Evolutionary conservation across 2,329 filamentous ascomycete genomes (phyloP), one percentile per base, ranked within the genome.

Genomic region (Phoma sp.): DNA sequence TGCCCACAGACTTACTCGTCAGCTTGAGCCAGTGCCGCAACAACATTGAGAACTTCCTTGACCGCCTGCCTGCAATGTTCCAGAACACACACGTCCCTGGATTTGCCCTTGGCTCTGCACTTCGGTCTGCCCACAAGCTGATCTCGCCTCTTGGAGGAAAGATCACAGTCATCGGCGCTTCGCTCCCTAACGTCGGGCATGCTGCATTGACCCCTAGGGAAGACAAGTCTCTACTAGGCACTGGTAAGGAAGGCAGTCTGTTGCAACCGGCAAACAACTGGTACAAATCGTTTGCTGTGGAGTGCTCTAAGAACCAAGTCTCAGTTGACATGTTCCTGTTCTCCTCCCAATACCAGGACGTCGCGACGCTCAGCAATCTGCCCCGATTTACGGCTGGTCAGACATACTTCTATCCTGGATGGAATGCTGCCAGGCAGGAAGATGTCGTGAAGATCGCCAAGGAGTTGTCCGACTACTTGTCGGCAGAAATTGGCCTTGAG

Each of bases 281-380:
- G 78, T 99, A 98, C 84, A 99, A 99, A 83, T 96, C 91, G 69
- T 99, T 99, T 70, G 95, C 95, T 0, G 95, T 99, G 3, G 95
- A 99, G 74, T 99, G 95, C 77, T 97, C 93, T 33, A 99, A 99
- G 81, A 96, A 96, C 65, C 95, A 99, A 77, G 95, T 99, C 25
- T 98, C 93, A 0, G 92, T 99, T 33, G 71, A 74, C 50, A 74
- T 74, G 71, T 74, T 74, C 58, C 60, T 74, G 6, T 74, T 73
- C 47, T 72, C 70, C 5, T 70, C 67, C 10, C 66, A 68, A 29
- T 74, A 99, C 76, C 95, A 98, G 77, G 95, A 99, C 74, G 95
- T 99, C 46, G 95, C 95, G 5, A 96, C 93, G 29, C 82, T 99
- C 49, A 96, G 92, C 81, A 97, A 97, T 75, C 82, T 99, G 43